phyloP scores from a whole-genome alignment of 1,284 basidiomycete species.

The Volvariella surrecta region DNA sequence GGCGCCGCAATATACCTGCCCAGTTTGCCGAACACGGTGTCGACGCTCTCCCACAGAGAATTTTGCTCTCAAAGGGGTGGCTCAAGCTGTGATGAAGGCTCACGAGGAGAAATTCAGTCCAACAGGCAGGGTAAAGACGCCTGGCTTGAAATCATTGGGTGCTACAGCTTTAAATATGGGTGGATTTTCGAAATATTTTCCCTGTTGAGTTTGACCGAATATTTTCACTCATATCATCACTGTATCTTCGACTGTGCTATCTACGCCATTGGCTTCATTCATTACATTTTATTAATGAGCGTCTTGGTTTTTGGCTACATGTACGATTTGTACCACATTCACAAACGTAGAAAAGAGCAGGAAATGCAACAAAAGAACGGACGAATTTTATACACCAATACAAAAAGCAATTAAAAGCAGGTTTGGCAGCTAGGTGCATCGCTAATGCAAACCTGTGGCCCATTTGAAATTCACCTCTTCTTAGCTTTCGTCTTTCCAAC shows the following conservation, averaged over 20 bases:
- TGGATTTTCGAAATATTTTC: constrained; percentile 50
- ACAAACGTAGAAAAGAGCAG: not conserved
- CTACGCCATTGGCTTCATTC: too few species aligned
- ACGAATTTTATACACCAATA: constrained; percentile 5
- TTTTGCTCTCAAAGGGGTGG: constrained; percentile 49
- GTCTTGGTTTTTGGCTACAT: not conserved
- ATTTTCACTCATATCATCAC: constrained; percentile 5
- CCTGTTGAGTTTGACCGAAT: constrained; percentile 10
- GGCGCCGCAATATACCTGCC: constrained; percentile 53
- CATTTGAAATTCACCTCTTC: constrained; percentile 17
- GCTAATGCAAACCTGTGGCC: too few species aligned
- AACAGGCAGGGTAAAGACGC: constrained; percentile 14
- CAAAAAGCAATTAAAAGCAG: not conserved
- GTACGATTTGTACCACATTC: not conserved
- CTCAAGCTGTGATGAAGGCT: constrained; percentile 35
- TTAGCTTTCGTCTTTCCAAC: constrained; percentile 19
- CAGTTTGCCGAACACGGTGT: constrained; percentile 48
- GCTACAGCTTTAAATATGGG: constrained; percentile 12
- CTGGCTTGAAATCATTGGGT: constrained; percentile 8
- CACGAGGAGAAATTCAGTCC: constrained; percentile 36
- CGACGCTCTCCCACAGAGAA: constrained; percentile 44
- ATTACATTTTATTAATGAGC: too few species aligned
- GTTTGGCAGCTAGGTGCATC: too few species aligned
- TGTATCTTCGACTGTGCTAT: too few species aligned
- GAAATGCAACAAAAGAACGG: not conserved